phyloP scores from a whole-genome alignment of 2,329 filamentous ascomycete genomes.

The Pleurostoma richardsiae region DNA sequence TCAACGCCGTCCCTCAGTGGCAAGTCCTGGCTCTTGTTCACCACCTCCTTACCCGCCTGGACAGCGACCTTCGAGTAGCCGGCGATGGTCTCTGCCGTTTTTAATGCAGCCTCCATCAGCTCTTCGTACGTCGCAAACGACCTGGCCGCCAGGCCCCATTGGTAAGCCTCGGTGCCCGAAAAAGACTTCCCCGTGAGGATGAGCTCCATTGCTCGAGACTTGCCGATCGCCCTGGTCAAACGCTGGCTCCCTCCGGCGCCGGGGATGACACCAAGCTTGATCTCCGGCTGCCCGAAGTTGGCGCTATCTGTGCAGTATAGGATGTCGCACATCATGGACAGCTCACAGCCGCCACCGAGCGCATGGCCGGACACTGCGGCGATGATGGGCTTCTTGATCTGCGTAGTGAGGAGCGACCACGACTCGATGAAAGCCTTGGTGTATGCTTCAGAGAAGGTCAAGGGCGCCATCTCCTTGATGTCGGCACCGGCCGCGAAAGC shows the following conservation, averaged over 20 bases:
- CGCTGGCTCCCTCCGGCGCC: slow-evolving; percentile 90
- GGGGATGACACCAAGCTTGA: slow-evolving; percentile 89
- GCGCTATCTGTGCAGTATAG: slow-evolving; percentile 82
- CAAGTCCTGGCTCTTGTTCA: slow-evolving; percentile 97
- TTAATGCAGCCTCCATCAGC: slow-evolving; percentile 73
- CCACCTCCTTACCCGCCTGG: slow-evolving; percentile 92
- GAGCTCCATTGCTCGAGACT: slow-evolving; percentile 85
- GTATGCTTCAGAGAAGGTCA: slow-evolving; percentile 86
- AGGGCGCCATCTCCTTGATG: slow-evolving; percentile 97
- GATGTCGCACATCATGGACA: slow-evolving; percentile 96
- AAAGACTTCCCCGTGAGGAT: slow-evolving; percentile 85
- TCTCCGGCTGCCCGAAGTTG: slow-evolving; percentile 94
- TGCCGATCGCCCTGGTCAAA: slow-evolving; percentile 75
- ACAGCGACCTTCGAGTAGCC: slow-evolving; percentile 81
- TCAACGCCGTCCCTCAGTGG: slow-evolving; percentile 85
- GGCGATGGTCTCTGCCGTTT: slow-evolving; percentile 86
- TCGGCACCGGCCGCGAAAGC: slow-evolving; percentile 95
- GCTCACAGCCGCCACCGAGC: slow-evolving; percentile 90
- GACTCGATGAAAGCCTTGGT: slow-evolving; percentile 88
- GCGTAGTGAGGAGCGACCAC: slow-evolving; percentile 81
- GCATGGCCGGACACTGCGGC: slow-evolving; percentile 93
- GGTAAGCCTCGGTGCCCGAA: slow-evolving; percentile 74
- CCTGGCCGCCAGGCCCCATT: slow-evolving; percentile 86
- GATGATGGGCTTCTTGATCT: slow-evolving; percentile 90
- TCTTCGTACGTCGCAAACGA: slow-evolving; percentile 76